Percentiles rank a stretch among this genome's conserved stretches.
These are phyloP conservation scores for Irpex lacteus DNA, from an alignment of 1,284 basidiomycete species.

Conservation along the genomic window DNA sequence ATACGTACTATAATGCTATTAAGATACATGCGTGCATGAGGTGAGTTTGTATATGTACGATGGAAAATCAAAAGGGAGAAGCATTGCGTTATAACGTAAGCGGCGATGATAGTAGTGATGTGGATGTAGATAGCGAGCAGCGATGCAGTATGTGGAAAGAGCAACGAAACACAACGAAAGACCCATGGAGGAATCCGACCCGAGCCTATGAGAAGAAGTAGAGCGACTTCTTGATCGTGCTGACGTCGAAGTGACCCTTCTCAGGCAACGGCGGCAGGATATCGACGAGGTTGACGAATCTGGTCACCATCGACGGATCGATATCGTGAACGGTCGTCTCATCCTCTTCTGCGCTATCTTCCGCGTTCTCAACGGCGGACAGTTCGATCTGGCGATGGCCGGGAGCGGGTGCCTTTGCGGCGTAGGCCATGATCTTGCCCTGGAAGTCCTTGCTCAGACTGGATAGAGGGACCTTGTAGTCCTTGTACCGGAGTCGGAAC, in stretches of 20 bases:
- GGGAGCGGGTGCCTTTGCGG: not conserved
- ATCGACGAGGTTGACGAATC: conserved; percentile 77
- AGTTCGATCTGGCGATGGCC: not conserved
- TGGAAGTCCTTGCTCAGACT: conserved; percentile 18
- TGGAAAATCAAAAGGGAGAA: not conserved
- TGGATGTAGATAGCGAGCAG: not conserved
- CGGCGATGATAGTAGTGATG: not conserved
- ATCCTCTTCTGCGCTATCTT: conserved; percentile 21
- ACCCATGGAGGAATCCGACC: not conserved
- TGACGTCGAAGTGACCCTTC: conserved; percentile 89
- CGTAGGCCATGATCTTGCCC: not conserved
- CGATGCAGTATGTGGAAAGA: conserved; percentile 1
- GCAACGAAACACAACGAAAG: not conserved
- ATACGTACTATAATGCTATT: conserved; percentile 9
- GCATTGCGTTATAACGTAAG: conserved; percentile 1
- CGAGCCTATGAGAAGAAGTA: conserved; percentile 87
- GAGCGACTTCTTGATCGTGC: conserved; percentile 74
- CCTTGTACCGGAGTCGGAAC: conserved; percentile 80
- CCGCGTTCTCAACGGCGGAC: conserved; percentile 9
- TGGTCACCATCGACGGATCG: conserved; percentile 21
- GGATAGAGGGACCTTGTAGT: conserved; percentile 71
- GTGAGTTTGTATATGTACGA: not conserved
- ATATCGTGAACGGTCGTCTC: not conserved
- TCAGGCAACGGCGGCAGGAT: conserved; percentile 82
- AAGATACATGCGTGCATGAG: conserved; percentile 2